These are phyloP conservation scores for Pseudoscleropodium purum DNA, from an alignment of 225 moss, liverwort and hornwort genomes.

Conservation along the genomic window DNA sequence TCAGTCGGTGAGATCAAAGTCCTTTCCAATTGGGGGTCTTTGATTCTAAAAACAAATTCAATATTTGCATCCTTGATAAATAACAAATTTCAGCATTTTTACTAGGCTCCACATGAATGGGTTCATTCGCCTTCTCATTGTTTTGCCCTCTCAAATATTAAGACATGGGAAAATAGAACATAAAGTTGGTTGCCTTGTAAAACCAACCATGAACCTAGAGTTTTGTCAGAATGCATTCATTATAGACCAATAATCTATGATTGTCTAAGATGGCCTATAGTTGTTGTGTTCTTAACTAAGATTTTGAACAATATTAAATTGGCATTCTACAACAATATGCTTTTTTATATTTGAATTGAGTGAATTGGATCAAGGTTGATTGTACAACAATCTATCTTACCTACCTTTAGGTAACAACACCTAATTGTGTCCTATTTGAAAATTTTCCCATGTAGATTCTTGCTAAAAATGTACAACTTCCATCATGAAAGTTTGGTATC, in stretches of 20 bases:
- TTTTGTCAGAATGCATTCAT: neutral
- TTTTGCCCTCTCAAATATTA: neutral
- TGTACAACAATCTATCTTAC: neutral
- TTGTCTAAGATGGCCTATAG: neutral
- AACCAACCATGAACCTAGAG: rapidly evolving
- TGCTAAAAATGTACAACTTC: neutral
- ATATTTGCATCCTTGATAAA: neutral
- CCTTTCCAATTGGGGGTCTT: too few relatives aligned
- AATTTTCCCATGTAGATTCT: neutral
- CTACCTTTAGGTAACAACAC: neutral
- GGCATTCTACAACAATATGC: neutral
- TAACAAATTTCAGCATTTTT: neutral
- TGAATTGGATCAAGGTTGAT: rapidly evolving
- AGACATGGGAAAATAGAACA: neutral
- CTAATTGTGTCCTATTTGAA: neutral
- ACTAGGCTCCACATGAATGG: rapidly evolving
- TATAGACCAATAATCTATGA: rapidly evolving
- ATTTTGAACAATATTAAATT: neutral
- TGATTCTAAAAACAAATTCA: neutral
- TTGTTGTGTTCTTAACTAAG: neutral
- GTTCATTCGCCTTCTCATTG: rapidly evolving
- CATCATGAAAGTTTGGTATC: neutral
- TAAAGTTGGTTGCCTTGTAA: neutral
- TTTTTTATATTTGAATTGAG: neutral
- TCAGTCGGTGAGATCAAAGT: too few relatives aligned